Evolutionary conservation across 345 rosid genomes (phyloP), one percentile per base, ranked within the genome.

Genomic region (Eucalyptus microcorys): DNA sequence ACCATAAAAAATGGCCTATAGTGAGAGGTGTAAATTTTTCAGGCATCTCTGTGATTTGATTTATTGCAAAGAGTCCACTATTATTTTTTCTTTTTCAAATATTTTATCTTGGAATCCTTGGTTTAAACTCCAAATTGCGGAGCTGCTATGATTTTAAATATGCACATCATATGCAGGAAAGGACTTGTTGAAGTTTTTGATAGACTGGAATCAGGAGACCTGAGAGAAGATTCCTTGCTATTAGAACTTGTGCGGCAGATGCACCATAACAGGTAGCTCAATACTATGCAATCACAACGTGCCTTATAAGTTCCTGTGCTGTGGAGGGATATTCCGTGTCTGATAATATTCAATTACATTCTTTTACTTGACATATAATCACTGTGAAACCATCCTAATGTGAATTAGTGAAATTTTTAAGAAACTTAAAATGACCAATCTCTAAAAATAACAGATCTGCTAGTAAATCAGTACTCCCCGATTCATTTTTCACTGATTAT

Each of bases 131-230:
- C 47, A 40, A 21, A 12, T 76, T 40, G 14, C 1, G 3, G 47
- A 76, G 24, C 83, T 76, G 45, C 13, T 76, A 40, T 76, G 47
- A 22, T 40, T 76, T 40, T 40, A 76, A 21, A 76, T 76, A 40
- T 76, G 9, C 83, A 76, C 84, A 76, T 76, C 16, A 37, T 86
- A 49, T 14, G 88, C 93, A 97, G 99, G 91, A 97, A 95, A 92
- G 96, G 95, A 88, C 91, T 97, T 15, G 97, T 97, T 55, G 90
- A 92, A 87, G 94, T 96, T 24, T 95, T 96, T 87, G 94, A 94
- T 92, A 93, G 92, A 93, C 86, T 96, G 61, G 98, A 95, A 94
- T 93, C 89, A 84, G 96, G 99, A 89, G 88, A 91, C 71, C 87
- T 92, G 30, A 91, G 86, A 88, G 96, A 94, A 91, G 96, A 93